Evolutionary conservation across 148 eudicot genomes (phyloP), one percentile per base, ranked within the genome.

Genomic region (Fagopyrum tataricum): DNA sequence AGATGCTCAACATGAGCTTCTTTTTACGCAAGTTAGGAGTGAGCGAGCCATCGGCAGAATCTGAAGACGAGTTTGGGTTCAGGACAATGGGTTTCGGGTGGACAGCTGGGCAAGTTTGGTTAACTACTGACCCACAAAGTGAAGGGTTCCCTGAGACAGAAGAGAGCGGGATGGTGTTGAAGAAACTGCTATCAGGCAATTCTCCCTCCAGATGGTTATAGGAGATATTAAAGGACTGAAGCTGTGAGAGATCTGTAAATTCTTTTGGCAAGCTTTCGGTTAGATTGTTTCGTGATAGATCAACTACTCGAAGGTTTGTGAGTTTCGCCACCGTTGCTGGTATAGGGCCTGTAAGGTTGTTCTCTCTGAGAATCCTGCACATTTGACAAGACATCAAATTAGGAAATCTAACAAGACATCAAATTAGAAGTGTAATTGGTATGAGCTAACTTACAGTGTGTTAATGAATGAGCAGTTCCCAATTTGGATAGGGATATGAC

Each of bases 1-100:
- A 93, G 72, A 89, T 82, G 76, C 98, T 93, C 24, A 91, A 89
- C 71, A 89, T 77, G 5, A 91, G 88, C 79, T 83, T 83, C 71
- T 87, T 89, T 44, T 80, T 89, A 66, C 51, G 85, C 56, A 84
- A 39, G 75, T 75, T 76, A 18, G 76, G 11, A 41, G 87, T 75
- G 31, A 75, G 44, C 17, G 86, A 74, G 23, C 76, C 83, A 12
- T 82, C 82, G 43, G 75, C 76, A 46, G 92, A 82, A 39, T 74
- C 79, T 1, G 87, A 70, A 40, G 91, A 82, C 5, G 98, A 84
- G 78, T 91, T 88, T 0, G 98, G 98, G 80, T 93, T 93, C 20
- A 93, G 91, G 70, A 93, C 97, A 67, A 93, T 87, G 9, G 98
- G 98, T 75, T 93, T 93, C 23, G 95, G 98, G 75, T 93, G 98